Percentiles rank a stretch among this genome's conserved stretches.
Evolutionary conservation across 1,284 basidiomycete species (phyloP).

Genomic region (Marasmius sp.): DNA sequence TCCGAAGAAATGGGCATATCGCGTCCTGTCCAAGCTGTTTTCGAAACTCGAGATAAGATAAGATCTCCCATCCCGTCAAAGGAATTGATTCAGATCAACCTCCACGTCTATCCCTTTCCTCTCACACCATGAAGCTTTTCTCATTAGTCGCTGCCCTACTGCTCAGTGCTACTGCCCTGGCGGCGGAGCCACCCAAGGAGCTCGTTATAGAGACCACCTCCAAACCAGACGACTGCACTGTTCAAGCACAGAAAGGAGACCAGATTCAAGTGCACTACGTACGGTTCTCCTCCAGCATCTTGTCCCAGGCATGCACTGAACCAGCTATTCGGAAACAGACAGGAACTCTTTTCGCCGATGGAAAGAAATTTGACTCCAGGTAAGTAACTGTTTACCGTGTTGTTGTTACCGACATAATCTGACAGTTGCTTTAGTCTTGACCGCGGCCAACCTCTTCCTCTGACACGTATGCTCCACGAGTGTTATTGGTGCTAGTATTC

Average conservation of each 20-base stretch:
- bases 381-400: slow-evolving; percentile 26
- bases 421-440: slow-evolving; percentile 46
- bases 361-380: slow-evolving; percentile 85
- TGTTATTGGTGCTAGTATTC: background rate
- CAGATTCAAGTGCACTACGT: slow-evolving; percentile 78
- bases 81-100: background rate
- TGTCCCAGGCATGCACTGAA: background rate
- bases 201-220: slow-evolving; percentile 63
- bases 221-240: slow-evolving; percentile 57
- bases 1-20: too few species aligned
- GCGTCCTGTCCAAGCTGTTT: too few species aligned
- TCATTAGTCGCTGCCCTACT: slow-evolving; percentile 40
- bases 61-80: too few species aligned
- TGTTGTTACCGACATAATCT: background rate
- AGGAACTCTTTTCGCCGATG: slow-evolving; percentile 68
- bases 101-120: background rate
- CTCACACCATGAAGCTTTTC: slow-evolving; percentile 44
- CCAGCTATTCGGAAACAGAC: slow-evolving; percentile 44
- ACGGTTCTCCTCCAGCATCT: slow-evolving; percentile 27
- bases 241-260: slow-evolving; percentile 66
- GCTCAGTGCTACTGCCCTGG: slow-evolving; percentile 33
- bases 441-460: slow-evolving; percentile 64
- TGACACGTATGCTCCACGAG: slow-evolving; percentile 54
- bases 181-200: slow-evolving; percentile 46
- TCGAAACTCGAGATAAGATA: too few species aligned